These are phyloP conservation scores for Jatropha podagrica DNA, from an alignment of 441 rosid genomes.

Conservation along the genomic window DNA sequence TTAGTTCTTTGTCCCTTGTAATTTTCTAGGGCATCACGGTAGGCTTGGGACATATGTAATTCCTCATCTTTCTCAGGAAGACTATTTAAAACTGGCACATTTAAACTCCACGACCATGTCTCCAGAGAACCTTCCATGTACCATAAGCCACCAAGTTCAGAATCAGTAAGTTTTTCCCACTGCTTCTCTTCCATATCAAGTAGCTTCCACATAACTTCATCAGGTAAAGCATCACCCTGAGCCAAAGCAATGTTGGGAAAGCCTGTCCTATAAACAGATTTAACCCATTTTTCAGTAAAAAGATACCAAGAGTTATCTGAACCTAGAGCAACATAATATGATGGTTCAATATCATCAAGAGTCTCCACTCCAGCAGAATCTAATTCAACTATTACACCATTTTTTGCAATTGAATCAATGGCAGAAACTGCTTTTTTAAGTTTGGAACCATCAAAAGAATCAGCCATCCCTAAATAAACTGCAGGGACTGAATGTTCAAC, in stretches of 20 bases:
- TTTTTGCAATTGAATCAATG: constrained; percentile 42
- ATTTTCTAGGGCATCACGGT: constrained; percentile 51
- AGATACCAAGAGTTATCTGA: constrained; percentile 95
- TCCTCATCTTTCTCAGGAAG: constrained; percentile 71
- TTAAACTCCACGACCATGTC: constrained; percentile 97
- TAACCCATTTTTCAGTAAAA: constrained; percentile 87
- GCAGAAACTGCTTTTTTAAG: constrained; percentile 43
- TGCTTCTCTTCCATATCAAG: constrained; percentile 61
- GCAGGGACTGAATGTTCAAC: constrained; percentile 69
- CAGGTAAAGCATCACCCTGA: constrained; percentile 74
- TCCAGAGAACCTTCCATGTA: constrained; percentile 83
- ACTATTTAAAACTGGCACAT: constrained; percentile 87
- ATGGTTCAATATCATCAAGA: constrained; percentile 44
- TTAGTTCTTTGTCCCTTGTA: constrained; percentile 71
- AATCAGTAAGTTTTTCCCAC: constrained; percentile 77
- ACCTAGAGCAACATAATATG: constrained; percentile 80
- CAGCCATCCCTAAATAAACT: constrained; percentile 70
- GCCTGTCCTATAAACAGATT: constrained; percentile 69
- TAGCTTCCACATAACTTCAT: constrained; percentile 61
- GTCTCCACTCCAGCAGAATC: constrained; percentile 28
- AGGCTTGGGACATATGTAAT: constrained; percentile 55
- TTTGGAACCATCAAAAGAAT: constrained; percentile 52
- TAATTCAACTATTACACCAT: constrained; percentile 28
- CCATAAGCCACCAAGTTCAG: constrained; percentile 82
- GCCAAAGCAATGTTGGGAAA: constrained; percentile 73